A percentile compares a stretch with the other conserved stretches of the same genome.
Evolutionary conservation across 2,329 filamentous ascomycete genomes (phyloP).

Genomic region (Lasiodiplodia sp.): DNA sequence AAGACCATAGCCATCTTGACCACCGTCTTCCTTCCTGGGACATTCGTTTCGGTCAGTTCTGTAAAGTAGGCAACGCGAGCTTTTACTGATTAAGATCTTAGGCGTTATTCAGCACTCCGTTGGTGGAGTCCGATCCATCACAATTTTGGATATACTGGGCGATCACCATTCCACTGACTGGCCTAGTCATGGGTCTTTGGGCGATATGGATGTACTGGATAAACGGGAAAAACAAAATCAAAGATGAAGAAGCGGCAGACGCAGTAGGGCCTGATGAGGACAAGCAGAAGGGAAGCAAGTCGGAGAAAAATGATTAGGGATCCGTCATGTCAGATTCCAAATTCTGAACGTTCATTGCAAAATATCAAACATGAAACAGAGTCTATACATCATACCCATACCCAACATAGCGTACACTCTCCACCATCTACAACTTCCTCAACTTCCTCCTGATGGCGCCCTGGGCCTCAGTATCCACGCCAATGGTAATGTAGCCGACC

Average conservation of each 20-base stretch:
- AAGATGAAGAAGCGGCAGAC: not conserved
- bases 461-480: constrained; percentile 37
- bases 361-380: not conserved
- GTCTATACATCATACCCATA: not conserved
- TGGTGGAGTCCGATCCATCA: not conserved
- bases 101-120: not conserved
- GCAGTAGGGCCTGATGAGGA: not conserved
- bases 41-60: constrained; percentile 45
- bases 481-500: constrained; percentile 49
- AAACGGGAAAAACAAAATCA: not conserved
- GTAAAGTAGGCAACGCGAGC: fast-evolving
- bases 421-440: constrained; percentile 25
- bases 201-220: not conserved
- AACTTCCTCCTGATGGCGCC: constrained; percentile 16
- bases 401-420: not conserved
- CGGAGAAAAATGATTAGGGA: not conserved
- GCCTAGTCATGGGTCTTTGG: not conserved
- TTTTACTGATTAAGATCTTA: not conserved
- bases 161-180: not conserved
- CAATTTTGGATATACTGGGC: not conserved
- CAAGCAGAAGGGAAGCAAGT: not conserved
- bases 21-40: constrained; percentile 51
- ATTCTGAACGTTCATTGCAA: not conserved
- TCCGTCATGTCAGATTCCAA: too few species aligned
- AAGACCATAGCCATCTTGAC: constrained; percentile 50